A percentile compares a stretch with the other conserved stretches of the same genome.
phyloP scores from a whole-genome alignment of 805 yeast genomes.

The Schwanniomyces sp. region DNA sequence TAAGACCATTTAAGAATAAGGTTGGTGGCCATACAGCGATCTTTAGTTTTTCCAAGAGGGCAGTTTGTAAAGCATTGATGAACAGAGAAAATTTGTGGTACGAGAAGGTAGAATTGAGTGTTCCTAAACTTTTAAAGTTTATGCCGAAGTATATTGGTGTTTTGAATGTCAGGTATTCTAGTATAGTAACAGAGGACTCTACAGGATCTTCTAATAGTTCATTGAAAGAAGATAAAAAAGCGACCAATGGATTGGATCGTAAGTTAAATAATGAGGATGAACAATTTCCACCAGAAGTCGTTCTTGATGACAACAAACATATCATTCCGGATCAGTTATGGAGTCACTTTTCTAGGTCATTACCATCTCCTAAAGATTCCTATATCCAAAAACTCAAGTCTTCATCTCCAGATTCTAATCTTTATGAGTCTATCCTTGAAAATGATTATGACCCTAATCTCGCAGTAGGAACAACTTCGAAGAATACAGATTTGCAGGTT shows the following conservation, averaged over 20 bases:
- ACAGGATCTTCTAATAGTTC: not conserved
- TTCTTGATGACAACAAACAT: slow-evolving; percentile 86
- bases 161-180: slow-evolving; percentile 79
- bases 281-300: slow-evolving; percentile 71
- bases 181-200: slow-evolving; percentile 36
- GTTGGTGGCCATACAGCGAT: slow-evolving; percentile 99
- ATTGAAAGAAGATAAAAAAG: not conserved
- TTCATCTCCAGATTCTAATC: slow-evolving; percentile 2
- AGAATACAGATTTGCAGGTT: slow-evolving; percentile 38
- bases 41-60: slow-evolving; percentile 84
- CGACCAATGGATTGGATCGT: not conserved
- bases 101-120: slow-evolving; percentile 79
- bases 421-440: not conserved
- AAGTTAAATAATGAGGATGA: slow-evolving; percentile 14
- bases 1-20: slow-evolving; percentile 87
- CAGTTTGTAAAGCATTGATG: slow-evolving; percentile 91
- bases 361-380: slow-evolving; percentile 15
- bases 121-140: slow-evolving; percentile 72
- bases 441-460: not conserved
- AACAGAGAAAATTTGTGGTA: slow-evolving; percentile 91
- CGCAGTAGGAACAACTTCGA: slow-evolving; percentile 30
- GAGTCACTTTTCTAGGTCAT: slow-evolving; percentile 52
- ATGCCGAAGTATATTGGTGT: slow-evolving; percentile 97
- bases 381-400: not conserved
- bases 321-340: slow-evolving; percentile 83